Conservation (phyloP, 2,329 filamentous ascomycete species). For the Pseudohalonectria lignicola region DNA sequence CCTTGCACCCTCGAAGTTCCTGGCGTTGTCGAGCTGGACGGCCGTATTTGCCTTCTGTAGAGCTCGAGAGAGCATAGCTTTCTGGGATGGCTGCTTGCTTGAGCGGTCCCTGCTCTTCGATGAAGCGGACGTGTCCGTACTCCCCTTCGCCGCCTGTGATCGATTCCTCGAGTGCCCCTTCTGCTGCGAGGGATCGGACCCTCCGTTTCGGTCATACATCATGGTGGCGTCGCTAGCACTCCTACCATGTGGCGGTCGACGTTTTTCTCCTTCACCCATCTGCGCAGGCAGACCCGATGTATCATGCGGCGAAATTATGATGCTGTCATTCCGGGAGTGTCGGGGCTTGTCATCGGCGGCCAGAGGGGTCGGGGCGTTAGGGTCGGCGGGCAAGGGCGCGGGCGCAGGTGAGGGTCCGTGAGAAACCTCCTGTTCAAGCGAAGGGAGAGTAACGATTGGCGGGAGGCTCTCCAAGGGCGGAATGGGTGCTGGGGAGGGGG, state of each 20-base stretch:
- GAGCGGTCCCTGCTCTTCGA: conserved; percentile 22
- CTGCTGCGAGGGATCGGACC: conserved; percentile 5
- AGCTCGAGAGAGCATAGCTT: conserved; percentile 92
- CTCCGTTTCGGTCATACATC: conserved; percentile 23
- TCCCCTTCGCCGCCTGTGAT: conserved; percentile 31
- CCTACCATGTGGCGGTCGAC: conserved; percentile 1
- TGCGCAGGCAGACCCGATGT: neutral
- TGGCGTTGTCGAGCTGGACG: conserved; percentile 89
- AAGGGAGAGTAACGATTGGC: conserved; percentile 27
- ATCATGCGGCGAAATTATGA: neutral
- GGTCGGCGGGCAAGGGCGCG: neutral
- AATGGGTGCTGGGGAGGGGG: conserved; percentile 9
- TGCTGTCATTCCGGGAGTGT: conserved; percentile 2
- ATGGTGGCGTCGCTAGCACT: conserved; percentile 5
- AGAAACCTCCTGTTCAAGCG: conserved; percentile 23
- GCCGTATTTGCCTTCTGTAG: conserved; percentile 93
- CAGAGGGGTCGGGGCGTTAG: neutral
- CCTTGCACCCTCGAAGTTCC: conserved; percentile 86
- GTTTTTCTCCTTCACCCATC: neutral
- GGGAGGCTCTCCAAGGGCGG: conserved; percentile 25
- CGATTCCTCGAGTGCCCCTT: conserved; percentile 33
- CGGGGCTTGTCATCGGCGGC: conserved; percentile 2
- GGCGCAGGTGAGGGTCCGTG: conserved; percentile 7
- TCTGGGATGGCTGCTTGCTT: conserved; percentile 57
- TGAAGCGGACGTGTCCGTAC: conserved; percentile 26